phyloP scores from a whole-genome alignment of 495 filamentous ascomycete genomes.

The Penicillium verhagenii region DNA sequence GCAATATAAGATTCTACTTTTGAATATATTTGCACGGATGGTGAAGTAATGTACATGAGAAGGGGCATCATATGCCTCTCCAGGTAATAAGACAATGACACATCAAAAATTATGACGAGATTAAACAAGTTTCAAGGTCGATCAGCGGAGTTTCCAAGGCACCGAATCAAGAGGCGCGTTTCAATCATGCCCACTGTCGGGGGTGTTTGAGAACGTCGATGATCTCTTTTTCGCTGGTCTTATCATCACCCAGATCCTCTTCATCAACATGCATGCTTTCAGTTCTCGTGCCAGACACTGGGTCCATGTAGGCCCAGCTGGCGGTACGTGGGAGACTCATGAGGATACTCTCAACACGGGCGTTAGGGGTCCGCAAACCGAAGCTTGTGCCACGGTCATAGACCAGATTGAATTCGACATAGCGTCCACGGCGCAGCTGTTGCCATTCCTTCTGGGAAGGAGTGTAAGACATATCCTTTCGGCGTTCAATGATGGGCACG shows the following conservation, averaged over 20 bases:
- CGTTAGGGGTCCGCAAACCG: slow-evolving; percentile 87
- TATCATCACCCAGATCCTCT: slow-evolving; percentile 44
- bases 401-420: slow-evolving; percentile 98
- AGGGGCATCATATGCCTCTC: neutral
- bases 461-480: slow-evolving; percentile 90
- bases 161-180: neutral
- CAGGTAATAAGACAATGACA: slow-evolving; percentile 2
- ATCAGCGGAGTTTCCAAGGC: neutral
- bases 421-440: slow-evolving; percentile 85
- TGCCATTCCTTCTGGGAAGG: slow-evolving; percentile 92
- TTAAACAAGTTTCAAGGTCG: neutral
- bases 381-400: slow-evolving; percentile 96
- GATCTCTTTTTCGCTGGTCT: slow-evolving; percentile 61
- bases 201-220: slow-evolving; percentile 83
- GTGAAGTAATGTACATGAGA: slow-evolving; percentile 10
- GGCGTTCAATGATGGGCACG: slow-evolving; percentile 76
- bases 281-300: slow-evolving; percentile 45
- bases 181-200: slow-evolving; percentile 78
- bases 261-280: slow-evolving; percentile 30
- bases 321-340: slow-evolving; percentile 96
- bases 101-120: neutral
- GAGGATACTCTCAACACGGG: slow-evolving; percentile 91
- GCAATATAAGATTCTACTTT: neutral
- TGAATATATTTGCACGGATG: neutral
- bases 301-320: slow-evolving; percentile 93